These are phyloP conservation scores for Fusarium nisikadoi DNA, from an alignment of 2,329 filamentous ascomycete species.

Conservation along the genomic window DNA sequence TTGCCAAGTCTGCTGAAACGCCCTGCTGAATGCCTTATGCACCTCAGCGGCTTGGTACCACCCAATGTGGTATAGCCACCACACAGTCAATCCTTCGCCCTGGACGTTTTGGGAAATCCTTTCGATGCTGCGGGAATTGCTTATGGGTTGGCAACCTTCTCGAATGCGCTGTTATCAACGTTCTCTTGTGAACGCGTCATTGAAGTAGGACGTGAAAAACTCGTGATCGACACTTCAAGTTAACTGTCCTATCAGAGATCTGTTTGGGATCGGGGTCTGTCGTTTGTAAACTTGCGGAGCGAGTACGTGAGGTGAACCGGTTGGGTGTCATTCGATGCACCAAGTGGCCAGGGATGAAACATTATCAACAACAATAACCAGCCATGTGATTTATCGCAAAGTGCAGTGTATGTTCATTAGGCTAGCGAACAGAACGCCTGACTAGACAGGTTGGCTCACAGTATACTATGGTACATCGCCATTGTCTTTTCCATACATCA, in stretches of 20 bases:
- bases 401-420: background rate
- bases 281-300: too few species aligned
- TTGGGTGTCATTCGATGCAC: background rate
- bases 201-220: too few species aligned
- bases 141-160: background rate
- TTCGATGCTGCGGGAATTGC: background rate
- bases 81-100: background rate
- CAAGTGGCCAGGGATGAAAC: background rate
- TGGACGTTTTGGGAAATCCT: background rate
- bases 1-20: background rate
- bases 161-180: background rate
- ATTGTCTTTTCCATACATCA: background rate
- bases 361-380: too few species aligned
- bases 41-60: background rate
- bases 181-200: background rate
- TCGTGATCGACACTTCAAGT: background rate
- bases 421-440: background rate
- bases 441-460: background rate
- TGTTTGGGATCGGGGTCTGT: background rate
- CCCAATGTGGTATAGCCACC: background rate
- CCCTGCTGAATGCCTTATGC: background rate
- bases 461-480: background rate
- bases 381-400: background rate
- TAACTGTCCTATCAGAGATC: accelerated
- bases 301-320: too few species aligned